These are phyloP conservation scores for Pestalotiopsis sp. DNA, from an alignment of 2,329 filamentous ascomycete genomes.

Conservation along the genomic window DNA sequence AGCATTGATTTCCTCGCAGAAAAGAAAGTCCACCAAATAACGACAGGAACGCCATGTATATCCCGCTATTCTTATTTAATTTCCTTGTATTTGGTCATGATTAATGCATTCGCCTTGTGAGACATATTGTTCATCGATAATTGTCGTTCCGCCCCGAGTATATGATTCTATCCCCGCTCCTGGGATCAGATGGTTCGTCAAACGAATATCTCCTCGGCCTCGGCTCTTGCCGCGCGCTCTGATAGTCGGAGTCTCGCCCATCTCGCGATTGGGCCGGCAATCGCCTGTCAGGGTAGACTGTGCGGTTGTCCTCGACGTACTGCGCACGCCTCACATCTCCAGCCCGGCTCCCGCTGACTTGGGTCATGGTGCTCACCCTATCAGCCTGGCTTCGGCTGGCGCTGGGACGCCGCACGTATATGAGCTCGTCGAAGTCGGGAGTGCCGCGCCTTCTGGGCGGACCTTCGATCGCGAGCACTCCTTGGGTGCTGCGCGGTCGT, in stretches of 20 bases:
- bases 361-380: background rate
- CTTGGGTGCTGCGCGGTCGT: constrained; percentile 6
- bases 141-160: background rate
- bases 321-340: constrained; percentile 10
- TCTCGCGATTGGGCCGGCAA: background rate
- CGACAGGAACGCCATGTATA: background rate
- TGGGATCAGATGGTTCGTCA: background rate
- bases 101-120: background rate
- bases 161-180: background rate
- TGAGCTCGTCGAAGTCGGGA: constrained; percentile 1
- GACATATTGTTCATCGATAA: background rate
- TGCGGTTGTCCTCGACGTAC: constrained; percentile 10
- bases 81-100: background rate
- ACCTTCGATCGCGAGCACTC: constrained; percentile 2
- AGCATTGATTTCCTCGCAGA: too few relatives aligned
- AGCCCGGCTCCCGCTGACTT: background rate
- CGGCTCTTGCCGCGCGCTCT: background rate
- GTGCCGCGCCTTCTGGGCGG: background rate
- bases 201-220: background rate
- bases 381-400: background rate
- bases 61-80: background rate
- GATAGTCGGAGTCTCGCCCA: background rate
- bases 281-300: background rate
- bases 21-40: too few relatives aligned
- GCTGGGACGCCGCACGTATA: constrained; percentile 1